Base-by-base conservation (phyloP, 1,284 basidiomycete genomes). In the Ustilago curta region DNA sequence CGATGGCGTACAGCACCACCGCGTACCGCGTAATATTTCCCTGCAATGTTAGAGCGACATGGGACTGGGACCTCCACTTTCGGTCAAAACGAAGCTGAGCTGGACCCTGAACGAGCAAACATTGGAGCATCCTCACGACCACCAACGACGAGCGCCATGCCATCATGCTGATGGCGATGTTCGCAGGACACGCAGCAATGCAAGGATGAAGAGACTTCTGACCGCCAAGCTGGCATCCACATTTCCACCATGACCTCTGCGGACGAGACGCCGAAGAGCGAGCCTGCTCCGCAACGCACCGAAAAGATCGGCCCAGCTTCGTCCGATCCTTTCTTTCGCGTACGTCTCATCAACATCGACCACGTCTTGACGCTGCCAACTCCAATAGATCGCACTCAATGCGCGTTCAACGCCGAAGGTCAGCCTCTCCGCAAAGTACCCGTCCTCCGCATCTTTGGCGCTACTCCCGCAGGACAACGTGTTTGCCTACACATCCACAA, bases 401-500 rank as follows among this genome's bases (percentile, higher is more conserved):
- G 76, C 19, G 70, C 80, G 4, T 82, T 82, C 75, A 85, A 25
- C 59, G 92, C 49, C 90, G 93, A 85, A 89, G 91, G 61, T 86
- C 89, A 16, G 82, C 87, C 23, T 2, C 59, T 86, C 5, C 88
- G 92, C 21, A 88, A 88, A 12, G 74, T 75, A 18, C 95, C 95
- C 14, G 88, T 95, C 4, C 88, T 98, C 56, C 89, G 94, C 55
- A 91, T 97, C 59, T 98, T 91, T 85, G 96, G 96, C 18, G 88
- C 91, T 18, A 93, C 93, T 1, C 92, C 93, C 0, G 84, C 87
- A 1, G 92, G 93, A 3, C 88, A 90, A 82, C 92, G 91, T 80
- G 90, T 93, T 39, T 96, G 94, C 83, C 88, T 94, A 11, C 92
- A 97, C 87, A 87, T 98, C 25, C 96, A 98, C 86, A 89, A 92